Base-by-base conservation (phyloP, 345 rosid species). In the Syzygium aromaticum region DNA sequence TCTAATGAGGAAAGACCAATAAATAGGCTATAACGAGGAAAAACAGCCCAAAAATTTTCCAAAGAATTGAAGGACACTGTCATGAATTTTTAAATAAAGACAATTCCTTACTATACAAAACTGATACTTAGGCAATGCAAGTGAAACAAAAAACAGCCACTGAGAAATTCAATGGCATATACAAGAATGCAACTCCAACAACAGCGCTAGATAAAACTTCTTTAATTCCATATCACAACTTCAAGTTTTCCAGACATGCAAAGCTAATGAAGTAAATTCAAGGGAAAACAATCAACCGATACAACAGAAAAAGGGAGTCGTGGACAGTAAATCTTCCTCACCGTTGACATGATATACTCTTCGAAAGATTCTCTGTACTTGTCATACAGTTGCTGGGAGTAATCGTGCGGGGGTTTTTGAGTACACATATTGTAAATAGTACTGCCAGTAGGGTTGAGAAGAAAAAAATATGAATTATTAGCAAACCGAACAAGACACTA, bases 341-440 rank as follows among this genome's bases (percentile, higher is more conserved):
- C 98, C 84, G 89, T 88, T 63, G 92, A 88, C 49, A 52, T 73
- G 28, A 94, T 94, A 84, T 95, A 94, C 13, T 89, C 97, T 88
- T 94, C 93, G 86, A 95, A 92, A 67, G 92, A 90, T 88, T 93
- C 96, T 88, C 82, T 86, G 85, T 93, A 94, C 92, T 93, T 94
- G 63, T 94, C 94, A 86, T 94, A 95, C 67, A 95, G 95, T 91
- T 94, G 95, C 43, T 94, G 94, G n/a, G 98, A 93, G 87, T 94
- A 94, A 77, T 94, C 95, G 25, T 93, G 92, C 27, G 96, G 95
- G 1, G 96, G 93, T 92, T 92, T 93, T 87, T 95, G 96, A 7
- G 95, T 93, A 84, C 98, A 95, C 98, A 95, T 94, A 86, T 94
- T 91, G 88, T 95, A 95, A 86, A 95, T 92, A 28, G 95, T 93